Conservation (phyloP, 2,329 filamentous ascomycete genomes). For the Decorospora gaudefroyi region DNA sequence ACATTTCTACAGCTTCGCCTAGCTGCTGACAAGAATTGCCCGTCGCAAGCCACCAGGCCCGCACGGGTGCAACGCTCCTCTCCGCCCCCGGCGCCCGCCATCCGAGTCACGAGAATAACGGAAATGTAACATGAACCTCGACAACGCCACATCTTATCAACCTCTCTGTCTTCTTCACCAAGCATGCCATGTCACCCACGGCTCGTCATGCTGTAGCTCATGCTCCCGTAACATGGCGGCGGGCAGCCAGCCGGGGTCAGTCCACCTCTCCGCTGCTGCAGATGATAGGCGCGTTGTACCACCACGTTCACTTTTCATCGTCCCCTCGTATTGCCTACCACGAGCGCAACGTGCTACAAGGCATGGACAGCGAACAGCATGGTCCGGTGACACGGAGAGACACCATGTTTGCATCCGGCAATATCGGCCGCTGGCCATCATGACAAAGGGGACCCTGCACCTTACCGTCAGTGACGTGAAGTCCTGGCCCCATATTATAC, state of each 20-base stretch:
- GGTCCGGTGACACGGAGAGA: conserved; percentile 8
- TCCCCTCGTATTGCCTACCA: conserved; percentile 33
- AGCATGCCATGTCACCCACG: not conserved
- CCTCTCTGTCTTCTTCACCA: not conserved
- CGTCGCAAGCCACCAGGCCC: conserved; percentile 20
- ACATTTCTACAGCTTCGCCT: too few species aligned
- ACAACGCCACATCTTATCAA: not conserved
- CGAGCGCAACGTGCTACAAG: conserved; percentile 18
- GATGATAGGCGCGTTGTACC: conserved; percentile 41
- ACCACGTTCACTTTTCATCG: conserved; percentile 35
- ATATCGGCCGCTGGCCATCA: conserved; percentile 26
- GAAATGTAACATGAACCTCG: conserved; percentile 12
- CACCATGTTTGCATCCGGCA: conserved; percentile 24
- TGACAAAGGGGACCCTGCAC: conserved; percentile 32
- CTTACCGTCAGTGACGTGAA: conserved; percentile 33
- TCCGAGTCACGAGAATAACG: conserved; percentile 10
- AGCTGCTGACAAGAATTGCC: conserved; percentile 9
- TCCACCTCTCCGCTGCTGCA: conserved; percentile 16
- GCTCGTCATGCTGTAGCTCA: conserved; percentile 18
- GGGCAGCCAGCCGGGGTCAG: conserved; percentile 17
- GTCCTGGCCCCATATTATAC: too few species aligned
- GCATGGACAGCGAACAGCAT: conserved; percentile 12
- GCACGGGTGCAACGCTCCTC: conserved; percentile 7
- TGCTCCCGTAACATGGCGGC: conserved; percentile 33
- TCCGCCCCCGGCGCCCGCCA: too few species aligned